Percentiles rank a stretch among this genome's conserved stretches.
phyloP scores from a whole-genome alignment of 768 basidiomycete genomes.

The Antrodiella citrinella region DNA sequence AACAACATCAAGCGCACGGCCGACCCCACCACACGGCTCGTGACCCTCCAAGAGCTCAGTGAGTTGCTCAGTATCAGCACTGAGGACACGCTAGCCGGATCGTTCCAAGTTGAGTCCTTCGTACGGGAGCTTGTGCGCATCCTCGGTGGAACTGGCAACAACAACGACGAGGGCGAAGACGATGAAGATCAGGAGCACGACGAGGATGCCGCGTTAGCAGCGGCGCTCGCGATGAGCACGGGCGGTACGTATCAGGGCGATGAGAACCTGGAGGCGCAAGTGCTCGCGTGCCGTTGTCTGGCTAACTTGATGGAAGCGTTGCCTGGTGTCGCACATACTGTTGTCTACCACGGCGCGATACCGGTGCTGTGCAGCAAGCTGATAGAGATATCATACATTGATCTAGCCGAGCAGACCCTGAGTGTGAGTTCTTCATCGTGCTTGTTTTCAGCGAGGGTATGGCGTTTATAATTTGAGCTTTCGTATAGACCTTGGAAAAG shows the following conservation, averaged over 20 bases:
- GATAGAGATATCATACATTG: constrained; percentile 95
- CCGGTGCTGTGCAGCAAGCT: constrained; percentile 96
- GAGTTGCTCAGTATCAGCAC: constrained; percentile 94
- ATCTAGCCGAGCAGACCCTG: constrained; percentile 95
- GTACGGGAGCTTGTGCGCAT: constrained; percentile 89
- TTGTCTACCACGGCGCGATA: constrained; percentile 97
- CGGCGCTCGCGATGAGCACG: constrained; percentile 77
- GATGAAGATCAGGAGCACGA: constrained; percentile 61
- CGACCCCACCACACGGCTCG: constrained; percentile 76
- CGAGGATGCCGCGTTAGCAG: constrained; percentile 84
- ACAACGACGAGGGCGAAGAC: constrained; percentile 68
- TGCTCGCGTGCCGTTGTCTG: constrained; percentile 92
- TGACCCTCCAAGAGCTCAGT: constrained; percentile 90
- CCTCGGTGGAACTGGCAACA: constrained; percentile 69
- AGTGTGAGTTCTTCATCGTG: constrained; percentile 57
- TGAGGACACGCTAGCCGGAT: constrained; percentile 92
- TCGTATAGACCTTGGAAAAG: constrained; percentile 90
- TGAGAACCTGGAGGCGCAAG: constrained; percentile 87
- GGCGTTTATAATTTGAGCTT: constrained; percentile 12
- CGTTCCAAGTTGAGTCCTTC: constrained; percentile 91
- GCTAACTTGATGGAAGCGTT: constrained; percentile 99
- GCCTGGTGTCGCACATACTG: constrained; percentile 93
- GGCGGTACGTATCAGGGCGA: constrained; percentile 66
- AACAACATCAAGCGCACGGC: constrained; percentile 81
- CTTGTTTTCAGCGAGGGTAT: constrained; percentile 7